Evolutionary conservation across 2,329 filamentous ascomycete genomes (phyloP), one percentile per base, ranked within the genome.

Genomic region (Penicillium sp.): DNA sequence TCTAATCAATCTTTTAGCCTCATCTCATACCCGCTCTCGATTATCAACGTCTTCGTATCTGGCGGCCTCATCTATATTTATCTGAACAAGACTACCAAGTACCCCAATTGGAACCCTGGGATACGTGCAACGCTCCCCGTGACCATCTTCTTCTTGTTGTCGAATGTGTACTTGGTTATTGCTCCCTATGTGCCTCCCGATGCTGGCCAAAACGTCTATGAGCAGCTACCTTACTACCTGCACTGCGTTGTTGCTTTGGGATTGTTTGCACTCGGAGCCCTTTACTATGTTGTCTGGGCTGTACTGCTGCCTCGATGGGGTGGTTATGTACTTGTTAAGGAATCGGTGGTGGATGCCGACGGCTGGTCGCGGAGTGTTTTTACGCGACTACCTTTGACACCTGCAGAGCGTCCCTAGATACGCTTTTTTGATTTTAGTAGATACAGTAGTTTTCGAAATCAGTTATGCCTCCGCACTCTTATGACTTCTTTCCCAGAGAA

Each of bases 301-400:
- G 71, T 81, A 8, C 52, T 84, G 6, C 60, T 83, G 61, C 83
- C 83, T 0, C 76, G 77, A 54, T 52, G 74, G 28, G 75, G 76
- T 14, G 65, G 69, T 16, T 80, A 89, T 68, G 79, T 84, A 66
- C 78, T 90, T 10, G 79, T 85, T 2, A 80, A 83, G 58, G 83
- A 87, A 73, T 80, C 77, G 0, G 72, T 81, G 1, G 73, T 88
- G 7, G 84, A 86, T 62, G 80, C 84, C 45, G 87, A 89, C 70
- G 86, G 87, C 1, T 89, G 87, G 87, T 85, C 86, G 66, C 78
- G 84, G 35, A 85, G 78, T 57, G 79, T 84, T 2, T 87, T 88
- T 68, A 74, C 79, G 2, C 79, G 71, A 59, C 71, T 78, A 62
- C 82, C 83, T 7, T 38, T 70, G 37, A 57, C 60, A 38, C 25